A percentile compares a stretch with the other conserved stretches of the same genome.
Evolutionary conservation across 257 asterid species (phyloP).

Genomic region (Dorcoceras hygrometricum): DNA sequence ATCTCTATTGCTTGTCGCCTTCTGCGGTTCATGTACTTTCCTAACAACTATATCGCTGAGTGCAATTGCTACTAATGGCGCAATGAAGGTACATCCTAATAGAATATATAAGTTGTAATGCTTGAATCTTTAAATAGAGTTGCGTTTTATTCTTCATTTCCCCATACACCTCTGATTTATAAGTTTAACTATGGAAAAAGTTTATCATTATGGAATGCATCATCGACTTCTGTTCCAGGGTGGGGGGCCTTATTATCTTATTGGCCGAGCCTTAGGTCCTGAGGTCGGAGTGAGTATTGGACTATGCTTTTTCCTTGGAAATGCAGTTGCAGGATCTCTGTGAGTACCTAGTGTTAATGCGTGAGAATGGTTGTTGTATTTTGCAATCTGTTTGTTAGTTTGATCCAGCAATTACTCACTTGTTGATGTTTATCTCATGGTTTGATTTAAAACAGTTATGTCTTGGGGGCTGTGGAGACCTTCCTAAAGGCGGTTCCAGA

Average conservation of each 20-base stretch:
- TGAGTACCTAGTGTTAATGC: slow-evolving; percentile 46
- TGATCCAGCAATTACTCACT: slow-evolving; percentile 6
- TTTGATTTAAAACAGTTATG: slow-evolving; percentile 57
- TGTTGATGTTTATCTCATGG: slow-evolving; percentile 22
- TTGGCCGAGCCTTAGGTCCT: slow-evolving; percentile 99
- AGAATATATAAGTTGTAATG: slow-evolving; percentile 6
- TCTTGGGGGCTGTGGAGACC: slow-evolving; percentile 99
- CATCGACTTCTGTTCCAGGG: slow-evolving; percentile 52
- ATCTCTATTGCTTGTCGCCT: slow-evolving; percentile 85
- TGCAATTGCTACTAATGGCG: slow-evolving; percentile 98
- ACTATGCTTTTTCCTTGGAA: slow-evolving; percentile 96
- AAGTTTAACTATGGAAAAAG: slow-evolving; percentile 17
- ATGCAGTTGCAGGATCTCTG: slow-evolving; percentile 98
- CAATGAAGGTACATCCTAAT: slow-evolving; percentile 75
- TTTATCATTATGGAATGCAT: slow-evolving; percentile 22
- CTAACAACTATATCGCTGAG: slow-evolving; percentile 93
- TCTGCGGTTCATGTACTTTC: slow-evolving; percentile 92
- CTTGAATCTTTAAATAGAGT: slow-evolving; percentile 17
- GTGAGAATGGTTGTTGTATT: slow-evolving; percentile 12
- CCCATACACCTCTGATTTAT: slow-evolving; percentile 4
- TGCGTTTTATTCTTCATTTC: slow-evolving; percentile 5
- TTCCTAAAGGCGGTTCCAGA: slow-evolving; percentile 88
- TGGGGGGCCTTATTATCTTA: slow-evolving; percentile 98
- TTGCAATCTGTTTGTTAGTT: slow-evolving; percentile 10
- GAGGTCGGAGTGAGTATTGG: slow-evolving; percentile 99